phyloP scores from a whole-genome alignment of 1,139 yeast genomes.

The Lodderomyces metapsilosis region DNA sequence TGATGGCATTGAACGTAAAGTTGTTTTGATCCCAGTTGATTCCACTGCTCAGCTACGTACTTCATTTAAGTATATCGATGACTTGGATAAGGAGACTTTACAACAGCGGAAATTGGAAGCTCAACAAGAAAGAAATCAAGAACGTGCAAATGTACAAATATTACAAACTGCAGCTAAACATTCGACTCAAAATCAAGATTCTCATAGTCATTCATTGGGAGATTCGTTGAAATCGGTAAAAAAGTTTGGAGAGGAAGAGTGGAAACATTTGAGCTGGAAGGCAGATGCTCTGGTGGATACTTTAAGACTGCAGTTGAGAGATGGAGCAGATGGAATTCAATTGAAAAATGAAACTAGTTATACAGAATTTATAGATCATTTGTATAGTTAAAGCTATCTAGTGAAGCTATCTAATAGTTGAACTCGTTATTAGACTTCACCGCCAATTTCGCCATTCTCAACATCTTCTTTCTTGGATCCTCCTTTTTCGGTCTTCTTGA shows the following conservation, averaged over 20 bases:
- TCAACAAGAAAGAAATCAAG: slow-evolving; percentile 24
- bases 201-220: slow-evolving; percentile 70
- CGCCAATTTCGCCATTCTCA: slow-evolving; percentile 73
- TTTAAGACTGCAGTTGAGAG: slow-evolving; percentile 25
- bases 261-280: slow-evolving; percentile 49
- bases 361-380: slow-evolving; percentile 5
- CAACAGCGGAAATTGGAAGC: slow-evolving; percentile 21
- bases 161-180: slow-evolving; percentile 43
- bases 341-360: slow-evolving; percentile 11
- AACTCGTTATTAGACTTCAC: slow-evolving; percentile 71
- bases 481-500: slow-evolving; percentile 41
- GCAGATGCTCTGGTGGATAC: slow-evolving; percentile 34
- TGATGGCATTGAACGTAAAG: slow-evolving; percentile 27
- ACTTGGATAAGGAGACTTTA: slow-evolving; percentile 29
- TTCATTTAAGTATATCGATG: slow-evolving; percentile 73
- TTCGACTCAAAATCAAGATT: slow-evolving; percentile 67
- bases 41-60: slow-evolving; percentile 80
- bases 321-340: slow-evolving; percentile 29
- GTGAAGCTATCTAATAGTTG: slow-evolving; percentile 46
- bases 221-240: slow-evolving; percentile 77
- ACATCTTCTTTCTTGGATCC: slow-evolving; percentile 68
- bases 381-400: neutral
- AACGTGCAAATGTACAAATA: slow-evolving; percentile 41
- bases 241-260: slow-evolving; percentile 71
- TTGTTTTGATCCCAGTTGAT: slow-evolving; percentile 66